Evolutionary conservation across 1,284 basidiomycete genomes (phyloP).

Genomic region (Puccinia hordei): DNA sequence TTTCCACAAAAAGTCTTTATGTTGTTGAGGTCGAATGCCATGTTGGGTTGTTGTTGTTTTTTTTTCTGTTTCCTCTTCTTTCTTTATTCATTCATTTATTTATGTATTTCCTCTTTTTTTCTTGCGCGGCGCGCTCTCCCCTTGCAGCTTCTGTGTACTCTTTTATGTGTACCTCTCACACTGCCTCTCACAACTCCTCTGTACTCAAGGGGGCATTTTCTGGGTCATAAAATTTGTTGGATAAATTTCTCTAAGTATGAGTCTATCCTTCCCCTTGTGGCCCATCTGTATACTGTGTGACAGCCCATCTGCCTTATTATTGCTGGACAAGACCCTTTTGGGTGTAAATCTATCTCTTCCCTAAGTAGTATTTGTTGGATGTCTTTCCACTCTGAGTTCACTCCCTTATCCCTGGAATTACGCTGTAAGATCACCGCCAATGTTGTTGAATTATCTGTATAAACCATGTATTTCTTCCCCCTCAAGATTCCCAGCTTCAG

Average conservation of each 20-base stretch:
- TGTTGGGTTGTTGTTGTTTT: not conserved
- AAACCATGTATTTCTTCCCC: not conserved
- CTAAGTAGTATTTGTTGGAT: not conserved
- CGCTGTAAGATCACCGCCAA: not conserved
- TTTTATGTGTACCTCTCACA: too few species aligned
- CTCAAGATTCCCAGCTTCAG: not conserved
- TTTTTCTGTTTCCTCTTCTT: too few species aligned
- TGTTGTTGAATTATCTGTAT: constrained; percentile 13
- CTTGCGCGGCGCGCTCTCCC: too few species aligned
- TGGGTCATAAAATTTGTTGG: not conserved
- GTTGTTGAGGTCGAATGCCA: not conserved
- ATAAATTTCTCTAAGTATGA: too few species aligned
- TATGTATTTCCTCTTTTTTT: too few species aligned
- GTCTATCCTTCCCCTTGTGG: too few species aligned
- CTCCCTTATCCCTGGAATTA: not conserved
- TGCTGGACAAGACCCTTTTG: not conserved
- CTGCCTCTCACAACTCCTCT: too few species aligned
- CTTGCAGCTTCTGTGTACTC: too few species aligned
- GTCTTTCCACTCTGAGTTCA: constrained; percentile 21
- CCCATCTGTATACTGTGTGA: not conserved
- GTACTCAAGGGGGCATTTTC: not conserved
- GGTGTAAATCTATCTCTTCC: not conserved
- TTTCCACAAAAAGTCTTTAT: not conserved
- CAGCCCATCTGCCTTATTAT: not conserved
- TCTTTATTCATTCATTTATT: too few species aligned